Evolutionary conservation across 2,329 filamentous ascomycete genomes (phyloP), one percentile per base, ranked within the genome.

Genomic region (Tolypocladium guangdongense): DNA sequence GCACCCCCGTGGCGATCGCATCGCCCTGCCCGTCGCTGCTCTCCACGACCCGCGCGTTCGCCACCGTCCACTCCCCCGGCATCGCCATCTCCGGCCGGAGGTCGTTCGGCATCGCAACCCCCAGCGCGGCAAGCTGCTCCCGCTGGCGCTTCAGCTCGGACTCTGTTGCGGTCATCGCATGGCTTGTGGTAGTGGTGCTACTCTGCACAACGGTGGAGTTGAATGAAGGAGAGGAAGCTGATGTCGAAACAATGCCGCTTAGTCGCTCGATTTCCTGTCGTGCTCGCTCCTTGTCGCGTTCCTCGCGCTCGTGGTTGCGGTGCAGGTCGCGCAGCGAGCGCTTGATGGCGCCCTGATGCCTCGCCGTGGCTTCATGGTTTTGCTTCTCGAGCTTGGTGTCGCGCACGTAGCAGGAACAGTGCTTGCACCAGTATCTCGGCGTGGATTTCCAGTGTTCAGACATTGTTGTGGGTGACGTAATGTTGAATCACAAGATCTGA

Each of bases 381-480:
- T 84, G 79, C 62, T 86, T 87, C 69, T 96, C 91, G 69, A 96
- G 83, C 61, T 89, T 85, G 24, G 91, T 96, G 75, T 99, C 93
- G 71, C 89, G 88, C 50, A 99, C 88, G 71, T 84, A 97, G 66
- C 81, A 82, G 66, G 83, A 82, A 80, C 93, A 99, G 76, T 96
- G 89, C 71, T 97, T 97, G 81, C 93, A 99, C 90, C 91, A 97
- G 74, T 95, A 95, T 67, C 87, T 92, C 7, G 91, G 91, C 68
- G 91, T 96, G 22, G 92, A 96, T 69, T 97, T 97, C 93, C 93
- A 97, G 73, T 96, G 95, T 77, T 97, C 93, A 0, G 93, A 86
- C 93, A 99, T 46, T 16, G 43, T 46, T 32, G 43, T 43, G 24
- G 41, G 14, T 41, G 22, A 7, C 16, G 16, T 30, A 16, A 32